Percentiles rank a stretch among this genome's conserved stretches.
These are phyloP conservation scores for Gillenia trifoliata DNA, from an alignment of 306 rosid species.

Conservation along the genomic window DNA sequence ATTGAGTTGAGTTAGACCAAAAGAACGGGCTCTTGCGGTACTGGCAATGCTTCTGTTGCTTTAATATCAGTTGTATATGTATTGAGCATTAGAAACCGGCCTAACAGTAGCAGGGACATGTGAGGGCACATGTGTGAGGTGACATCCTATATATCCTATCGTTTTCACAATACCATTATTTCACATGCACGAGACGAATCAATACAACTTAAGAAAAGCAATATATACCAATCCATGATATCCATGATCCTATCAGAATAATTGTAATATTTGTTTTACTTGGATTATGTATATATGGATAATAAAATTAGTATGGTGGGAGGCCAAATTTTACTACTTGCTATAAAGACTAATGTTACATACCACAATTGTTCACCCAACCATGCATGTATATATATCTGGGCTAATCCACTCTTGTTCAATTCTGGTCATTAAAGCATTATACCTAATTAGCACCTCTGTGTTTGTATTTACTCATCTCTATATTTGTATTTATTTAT, in stretches of 20 bases:
- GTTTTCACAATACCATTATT: constrained; percentile 24
- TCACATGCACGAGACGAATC: constrained; percentile 35
- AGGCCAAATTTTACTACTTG: too few species aligned
- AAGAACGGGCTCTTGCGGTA: constrained; percentile 10
- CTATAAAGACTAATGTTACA: too few species aligned
- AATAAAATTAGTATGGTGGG: too few species aligned
- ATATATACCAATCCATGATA: background rate
- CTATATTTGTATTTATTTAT: too few species aligned
- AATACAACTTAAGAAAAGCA: background rate
- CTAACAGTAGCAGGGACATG: constrained; percentile 25
- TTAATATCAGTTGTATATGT: constrained; percentile 8
- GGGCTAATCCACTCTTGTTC: too few species aligned
- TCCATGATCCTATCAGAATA: background rate
- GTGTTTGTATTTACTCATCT: too few species aligned
- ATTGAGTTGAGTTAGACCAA: constrained; percentile 1
- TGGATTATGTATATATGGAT: background rate
- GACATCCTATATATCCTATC: constrained; percentile 6
- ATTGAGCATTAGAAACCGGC: background rate
- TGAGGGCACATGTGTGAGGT: constrained; percentile 21
- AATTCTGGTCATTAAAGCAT: too few species aligned
- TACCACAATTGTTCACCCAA: too few species aligned
- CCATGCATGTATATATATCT: too few species aligned
- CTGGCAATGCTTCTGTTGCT: constrained; percentile 6
- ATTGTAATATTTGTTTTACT: background rate
- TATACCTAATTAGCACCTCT: too few species aligned